Conservation (phyloP, 306 rosid genomes). For the Comarum palustre region DNA sequence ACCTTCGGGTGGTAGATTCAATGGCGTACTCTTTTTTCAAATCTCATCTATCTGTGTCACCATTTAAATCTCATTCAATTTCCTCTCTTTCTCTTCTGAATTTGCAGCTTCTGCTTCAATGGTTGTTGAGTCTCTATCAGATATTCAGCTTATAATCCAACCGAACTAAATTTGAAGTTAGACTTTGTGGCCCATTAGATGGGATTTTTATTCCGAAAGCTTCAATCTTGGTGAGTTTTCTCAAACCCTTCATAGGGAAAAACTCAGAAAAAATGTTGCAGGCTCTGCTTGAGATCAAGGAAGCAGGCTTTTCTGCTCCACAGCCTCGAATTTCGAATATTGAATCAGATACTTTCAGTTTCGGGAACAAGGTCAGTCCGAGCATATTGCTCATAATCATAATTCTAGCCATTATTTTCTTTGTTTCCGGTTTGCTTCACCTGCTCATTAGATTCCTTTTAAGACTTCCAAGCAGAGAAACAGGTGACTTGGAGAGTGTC, state of each 20-base stretch:
- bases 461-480: conserved; percentile 57
- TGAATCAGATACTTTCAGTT: conserved; percentile 45
- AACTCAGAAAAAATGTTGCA: conserved; percentile 27
- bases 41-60: conserved; percentile 33
- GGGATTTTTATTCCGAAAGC: background rate
- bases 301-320: conserved; percentile 25
- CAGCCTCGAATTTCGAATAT: conserved; percentile 30
- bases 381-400: conserved; percentile 67
- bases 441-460: conserved; percentile 75
- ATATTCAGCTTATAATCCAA: conserved; percentile 10
- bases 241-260: background rate
- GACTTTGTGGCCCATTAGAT: background rate
- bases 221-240: conserved; percentile 31
- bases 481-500: conserved; percentile 60
- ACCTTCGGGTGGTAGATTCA: conserved; percentile 13
- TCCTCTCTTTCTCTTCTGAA: conserved; percentile 1
- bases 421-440: conserved; percentile 86
- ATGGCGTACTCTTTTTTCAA: conserved; percentile 11
- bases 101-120: conserved; percentile 19
- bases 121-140: conserved; percentile 31
- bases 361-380: conserved; percentile 64
- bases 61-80: conserved; percentile 22
- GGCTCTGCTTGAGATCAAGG: conserved; percentile 23
- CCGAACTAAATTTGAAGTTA: conserved; percentile 10
- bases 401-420: conserved; percentile 78